phyloP scores from a whole-genome alignment of 768 basidiomycete species.

The Cystoderma amianthinum region DNA sequence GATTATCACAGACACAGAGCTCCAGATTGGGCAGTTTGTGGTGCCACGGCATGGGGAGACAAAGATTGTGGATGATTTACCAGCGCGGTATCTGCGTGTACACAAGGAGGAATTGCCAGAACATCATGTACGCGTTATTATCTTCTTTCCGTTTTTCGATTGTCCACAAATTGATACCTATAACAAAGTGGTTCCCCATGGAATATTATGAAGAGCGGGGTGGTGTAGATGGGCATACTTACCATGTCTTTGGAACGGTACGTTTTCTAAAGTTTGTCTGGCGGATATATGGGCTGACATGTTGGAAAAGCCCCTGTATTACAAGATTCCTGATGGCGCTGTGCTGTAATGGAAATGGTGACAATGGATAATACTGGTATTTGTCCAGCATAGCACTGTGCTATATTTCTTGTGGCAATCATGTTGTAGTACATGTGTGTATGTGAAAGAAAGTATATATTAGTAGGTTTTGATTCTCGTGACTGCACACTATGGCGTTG shows the following conservation, averaged over 20 bases:
- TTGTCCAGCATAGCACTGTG: too few relatives aligned
- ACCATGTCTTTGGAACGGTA: conserved; percentile 73
- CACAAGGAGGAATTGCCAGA: conserved; percentile 61
- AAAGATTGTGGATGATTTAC: conserved; percentile 50
- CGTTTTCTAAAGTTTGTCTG: conserved; percentile 13
- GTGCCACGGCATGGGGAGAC: conserved; percentile 51
- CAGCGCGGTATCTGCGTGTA: conserved; percentile 61
- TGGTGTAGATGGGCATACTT: conserved; percentile 65
- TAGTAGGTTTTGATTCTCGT: too few relatives aligned
- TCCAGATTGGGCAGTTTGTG: conserved; percentile 83
- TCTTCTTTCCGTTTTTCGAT: not conserved
- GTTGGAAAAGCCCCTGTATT: conserved; percentile 40
- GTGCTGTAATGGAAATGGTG: conserved; percentile 26
- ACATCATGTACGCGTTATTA: conserved; percentile 43
- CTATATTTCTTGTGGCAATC: too few relatives aligned
- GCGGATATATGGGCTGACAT: not conserved
- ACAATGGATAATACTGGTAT: too few relatives aligned
- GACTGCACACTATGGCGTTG: too few relatives aligned
- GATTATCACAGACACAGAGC: conserved; percentile 84
- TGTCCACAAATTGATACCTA: not conserved
- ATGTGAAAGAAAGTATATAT: too few relatives aligned
- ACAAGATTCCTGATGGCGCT: conserved; percentile 38
- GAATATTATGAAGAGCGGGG: conserved; percentile 53
- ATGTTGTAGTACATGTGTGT: too few relatives aligned
- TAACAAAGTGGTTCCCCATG: conserved; percentile 67